These are phyloP conservation scores for Polytolypa hystricis DNA, from an alignment of 2,329 filamentous ascomycete species.

Conservation along the genomic window DNA sequence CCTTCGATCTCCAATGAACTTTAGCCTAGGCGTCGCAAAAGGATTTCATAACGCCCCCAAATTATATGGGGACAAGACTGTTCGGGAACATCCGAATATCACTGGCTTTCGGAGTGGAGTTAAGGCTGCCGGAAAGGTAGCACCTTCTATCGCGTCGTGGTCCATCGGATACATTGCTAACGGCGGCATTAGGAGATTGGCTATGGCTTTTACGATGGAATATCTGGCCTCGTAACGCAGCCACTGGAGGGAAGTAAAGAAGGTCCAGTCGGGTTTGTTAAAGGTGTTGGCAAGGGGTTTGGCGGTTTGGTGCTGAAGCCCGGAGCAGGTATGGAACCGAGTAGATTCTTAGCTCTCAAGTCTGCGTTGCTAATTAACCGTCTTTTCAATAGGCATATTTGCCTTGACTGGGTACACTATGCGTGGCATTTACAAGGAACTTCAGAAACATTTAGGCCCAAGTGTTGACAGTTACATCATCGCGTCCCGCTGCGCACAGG, in stretches of 20 bases:
- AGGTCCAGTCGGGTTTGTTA: conserved; percentile 56
- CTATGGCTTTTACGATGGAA: conserved; percentile 67
- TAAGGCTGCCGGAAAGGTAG: conserved; percentile 59
- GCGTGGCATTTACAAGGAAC: conserved; percentile 69
- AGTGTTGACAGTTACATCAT: conserved; percentile 71
- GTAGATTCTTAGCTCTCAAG: neutral
- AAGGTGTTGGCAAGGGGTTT: conserved; percentile 72
- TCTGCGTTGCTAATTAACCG: neutral
- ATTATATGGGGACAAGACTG: conserved; percentile 73
- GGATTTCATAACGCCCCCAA: conserved; percentile 82
- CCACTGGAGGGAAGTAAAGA: conserved; percentile 60
- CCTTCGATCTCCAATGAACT: conserved; percentile 71
- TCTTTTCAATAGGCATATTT: conserved; percentile 43
- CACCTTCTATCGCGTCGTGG: conserved; percentile 1
- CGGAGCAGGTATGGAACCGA: conserved; percentile 50
- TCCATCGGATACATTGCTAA: conserved; percentile 5
- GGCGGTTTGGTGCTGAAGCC: conserved; percentile 74
- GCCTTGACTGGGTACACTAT: conserved; percentile 69
- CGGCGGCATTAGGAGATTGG: conserved; percentile 49
- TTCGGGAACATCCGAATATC: conserved; percentile 68
- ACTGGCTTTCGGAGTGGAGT: conserved; percentile 66
- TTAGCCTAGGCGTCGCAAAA: conserved; percentile 68
- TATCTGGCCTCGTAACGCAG: conserved; percentile 70
- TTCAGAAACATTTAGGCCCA: conserved; percentile 58
- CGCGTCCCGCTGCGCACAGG: conserved; percentile 63